Evolutionary conservation across 2,329 filamentous ascomycete species (phyloP).

Genomic region (Alternaria conjuncta): DNA sequence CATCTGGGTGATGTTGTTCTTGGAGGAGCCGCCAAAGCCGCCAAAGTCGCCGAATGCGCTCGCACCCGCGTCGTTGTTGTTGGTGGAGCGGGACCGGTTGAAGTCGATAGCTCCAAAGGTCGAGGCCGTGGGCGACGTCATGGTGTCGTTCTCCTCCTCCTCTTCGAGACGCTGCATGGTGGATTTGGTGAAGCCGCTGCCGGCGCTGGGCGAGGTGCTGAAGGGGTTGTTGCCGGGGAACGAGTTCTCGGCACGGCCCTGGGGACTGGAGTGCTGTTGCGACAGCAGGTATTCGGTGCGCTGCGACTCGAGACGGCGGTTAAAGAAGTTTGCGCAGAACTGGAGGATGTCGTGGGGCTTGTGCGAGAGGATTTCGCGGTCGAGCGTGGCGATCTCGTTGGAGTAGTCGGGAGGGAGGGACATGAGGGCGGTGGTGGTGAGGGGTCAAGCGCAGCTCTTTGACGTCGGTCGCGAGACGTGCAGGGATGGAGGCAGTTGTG

Average conservation of each 20-base stretch:
- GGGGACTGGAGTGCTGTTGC: constrained; percentile 54
- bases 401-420: constrained; percentile 53
- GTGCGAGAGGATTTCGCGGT: constrained; percentile 64
- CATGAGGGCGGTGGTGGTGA: constrained; percentile 43
- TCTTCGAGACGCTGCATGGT: constrained; percentile 72
- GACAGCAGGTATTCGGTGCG: constrained; percentile 63
- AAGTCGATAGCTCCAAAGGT: constrained; percentile 53
- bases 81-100: constrained; percentile 42
- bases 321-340: constrained; percentile 74
- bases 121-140: constrained; percentile 73
- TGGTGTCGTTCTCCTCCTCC: constrained; percentile 79
- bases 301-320: constrained; percentile 69
- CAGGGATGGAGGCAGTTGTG: constrained; percentile 45
- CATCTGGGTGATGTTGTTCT: constrained; percentile 48
- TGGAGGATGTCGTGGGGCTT: constrained; percentile 70
- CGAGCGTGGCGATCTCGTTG: constrained; percentile 68
- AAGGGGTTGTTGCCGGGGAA: constrained; percentile 85
- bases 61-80: constrained; percentile 50
- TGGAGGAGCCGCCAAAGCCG: constrained; percentile 40
- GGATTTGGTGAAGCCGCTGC: constrained; percentile 52
- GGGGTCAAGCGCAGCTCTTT: constrained; percentile 48
- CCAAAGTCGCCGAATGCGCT: constrained; percentile 48
- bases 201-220: constrained; percentile 55
- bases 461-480: constrained; percentile 45
- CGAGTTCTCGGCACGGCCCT: constrained; percentile 65